Percentiles rank a stretch among this genome's conserved stretches.
These are phyloP conservation scores for Lathyrus tuberosus DNA, from an alignment of 306 rosid genomes.

Conservation along the genomic window DNA sequence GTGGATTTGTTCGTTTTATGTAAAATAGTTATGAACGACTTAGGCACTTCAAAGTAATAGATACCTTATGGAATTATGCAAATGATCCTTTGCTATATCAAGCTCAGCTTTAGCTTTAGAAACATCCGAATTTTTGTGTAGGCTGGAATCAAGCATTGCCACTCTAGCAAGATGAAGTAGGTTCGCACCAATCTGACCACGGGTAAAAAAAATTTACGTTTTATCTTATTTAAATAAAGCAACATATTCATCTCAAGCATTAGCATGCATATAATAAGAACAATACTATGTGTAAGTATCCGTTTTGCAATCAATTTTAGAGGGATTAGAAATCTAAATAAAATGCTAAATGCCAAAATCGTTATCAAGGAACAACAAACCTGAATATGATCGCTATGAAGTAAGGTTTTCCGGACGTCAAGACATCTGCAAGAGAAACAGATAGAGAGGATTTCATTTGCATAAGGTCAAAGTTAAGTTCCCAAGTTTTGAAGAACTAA, in stretches of 20 bases:
- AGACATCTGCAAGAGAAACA: slow-evolving; percentile 61
- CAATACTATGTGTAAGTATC: slow-evolving; percentile 10
- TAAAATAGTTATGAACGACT: slow-evolving; percentile 24
- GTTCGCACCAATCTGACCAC: slow-evolving; percentile 73
- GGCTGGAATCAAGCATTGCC: slow-evolving; percentile 53
- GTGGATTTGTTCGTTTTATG: slow-evolving; percentile 11
- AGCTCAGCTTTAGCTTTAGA: slow-evolving; percentile 58
- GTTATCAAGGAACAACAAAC: slow-evolving; percentile 46
- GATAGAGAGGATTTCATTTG: slow-evolving; percentile 13
- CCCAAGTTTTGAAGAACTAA: neutral
- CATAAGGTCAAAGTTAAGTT: slow-evolving; percentile 27
- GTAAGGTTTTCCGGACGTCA: slow-evolving; percentile 63
- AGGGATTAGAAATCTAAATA: slow-evolving; percentile 30
- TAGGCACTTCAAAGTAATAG: slow-evolving; percentile 24
- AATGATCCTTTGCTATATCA: slow-evolving; percentile 58
- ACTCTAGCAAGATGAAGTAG: slow-evolving; percentile 77
- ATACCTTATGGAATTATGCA: slow-evolving; percentile 69
- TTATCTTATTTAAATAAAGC: slow-evolving; percentile 9
- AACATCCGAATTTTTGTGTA: slow-evolving; percentile 48
- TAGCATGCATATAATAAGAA: slow-evolving; percentile 20
- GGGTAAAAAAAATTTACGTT: slow-evolving; percentile 25
- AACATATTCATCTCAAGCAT: slow-evolving; percentile 30
- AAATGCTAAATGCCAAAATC: slow-evolving; percentile 22
- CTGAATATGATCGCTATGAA: slow-evolving; percentile 74
- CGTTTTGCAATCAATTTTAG: neutral